Evolutionary conservation across 1,284 basidiomycete genomes (phyloP).

Genomic region (Pascua guehoae): DNA sequence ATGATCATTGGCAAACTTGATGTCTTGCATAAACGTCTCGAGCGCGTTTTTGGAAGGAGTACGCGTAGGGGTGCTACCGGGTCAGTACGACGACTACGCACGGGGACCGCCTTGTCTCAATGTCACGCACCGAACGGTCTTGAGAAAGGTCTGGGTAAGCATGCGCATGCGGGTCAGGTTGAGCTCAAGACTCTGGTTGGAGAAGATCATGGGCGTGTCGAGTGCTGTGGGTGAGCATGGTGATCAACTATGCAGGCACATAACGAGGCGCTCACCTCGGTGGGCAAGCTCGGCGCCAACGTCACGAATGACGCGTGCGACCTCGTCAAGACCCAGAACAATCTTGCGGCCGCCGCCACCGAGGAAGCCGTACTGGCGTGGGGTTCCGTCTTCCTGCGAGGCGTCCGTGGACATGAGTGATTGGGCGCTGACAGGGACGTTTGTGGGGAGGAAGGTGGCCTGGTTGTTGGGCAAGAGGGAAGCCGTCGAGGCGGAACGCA

Average conservation of each 20-base stretch:
- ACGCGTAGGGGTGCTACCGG: conserved; percentile 54
- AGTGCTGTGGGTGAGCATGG: conserved; percentile 54
- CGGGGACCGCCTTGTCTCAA: neutral
- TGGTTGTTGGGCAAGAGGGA: conserved; percentile 28
- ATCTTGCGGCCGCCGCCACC: conserved; percentile 31
- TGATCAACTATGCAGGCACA: neutral
- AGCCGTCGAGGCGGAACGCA: conserved; percentile 3
- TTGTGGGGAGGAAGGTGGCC: conserved; percentile 33
- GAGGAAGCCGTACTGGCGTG: conserved; percentile 37
- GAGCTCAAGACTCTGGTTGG: conserved; percentile 76
- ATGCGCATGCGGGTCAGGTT: conserved; percentile 65
- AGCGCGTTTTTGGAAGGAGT: conserved; percentile 18
- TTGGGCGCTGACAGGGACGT: conserved; percentile 22
- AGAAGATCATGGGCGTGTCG: conserved; percentile 84
- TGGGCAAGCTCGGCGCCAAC: conserved; percentile 67
- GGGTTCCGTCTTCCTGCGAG: conserved; percentile 23
- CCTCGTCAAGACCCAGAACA: conserved; percentile 68
- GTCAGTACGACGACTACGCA: conserved; percentile 11
- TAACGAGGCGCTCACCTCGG: conserved; percentile 49
- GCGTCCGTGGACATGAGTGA: conserved; percentile 31
- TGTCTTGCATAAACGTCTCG: conserved; percentile 66
- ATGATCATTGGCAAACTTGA: conserved; percentile 72
- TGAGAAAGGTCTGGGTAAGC: conserved; percentile 70
- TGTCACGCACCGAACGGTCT: conserved; percentile 36
- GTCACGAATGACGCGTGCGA: conserved; percentile 64